Conservation (phyloP, 805 yeast genomes). For the Lachancea meyersii region DNA sequence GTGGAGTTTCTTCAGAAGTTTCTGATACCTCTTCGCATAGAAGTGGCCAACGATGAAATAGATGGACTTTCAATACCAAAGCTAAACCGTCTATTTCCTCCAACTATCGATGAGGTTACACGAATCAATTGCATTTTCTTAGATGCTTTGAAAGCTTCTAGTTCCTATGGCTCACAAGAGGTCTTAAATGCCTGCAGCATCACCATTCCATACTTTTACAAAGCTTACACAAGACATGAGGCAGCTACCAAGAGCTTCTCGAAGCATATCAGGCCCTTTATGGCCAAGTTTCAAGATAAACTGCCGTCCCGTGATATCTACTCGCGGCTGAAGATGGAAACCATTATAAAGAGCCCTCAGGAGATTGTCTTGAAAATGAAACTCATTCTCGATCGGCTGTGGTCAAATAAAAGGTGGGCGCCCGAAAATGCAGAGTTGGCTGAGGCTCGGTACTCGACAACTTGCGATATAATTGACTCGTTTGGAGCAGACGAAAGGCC, state of each 20-base stretch:
- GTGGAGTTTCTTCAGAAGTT: conserved; percentile 74
- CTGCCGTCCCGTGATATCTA: conserved; percentile 32
- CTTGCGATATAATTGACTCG: conserved; percentile 67
- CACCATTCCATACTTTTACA: conserved; percentile 83
- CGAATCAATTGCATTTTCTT: conserved; percentile 80
- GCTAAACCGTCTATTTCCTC: conserved; percentile 80
- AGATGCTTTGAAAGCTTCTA: conserved; percentile 64
- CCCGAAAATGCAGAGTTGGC: conserved; percentile 26
- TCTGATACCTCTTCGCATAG: conserved; percentile 69
- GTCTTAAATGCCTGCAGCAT: conserved; percentile 73
- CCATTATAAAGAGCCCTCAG: conserved; percentile 57
- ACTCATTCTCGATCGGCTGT: conserved; percentile 57
- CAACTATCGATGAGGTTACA: conserved; percentile 90
- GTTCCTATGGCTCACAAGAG: conserved; percentile 66
- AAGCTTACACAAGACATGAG: conserved; percentile 89
- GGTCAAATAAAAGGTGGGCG: conserved; percentile 43
- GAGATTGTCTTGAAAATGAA: conserved; percentile 67
- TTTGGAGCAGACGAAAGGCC: conserved; percentile 54
- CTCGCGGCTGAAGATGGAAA: conserved; percentile 48
- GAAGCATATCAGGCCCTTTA: conserved; percentile 39
- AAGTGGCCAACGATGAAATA: conserved; percentile 51
- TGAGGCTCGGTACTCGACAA: conserved; percentile 42
- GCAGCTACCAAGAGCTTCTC: conserved; percentile 75
- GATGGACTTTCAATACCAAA: conserved; percentile 52
- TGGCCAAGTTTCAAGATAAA: conserved; percentile 31